Conservation (phyloP, 805 yeast species). For the Monosporozyma servazzii region DNA sequence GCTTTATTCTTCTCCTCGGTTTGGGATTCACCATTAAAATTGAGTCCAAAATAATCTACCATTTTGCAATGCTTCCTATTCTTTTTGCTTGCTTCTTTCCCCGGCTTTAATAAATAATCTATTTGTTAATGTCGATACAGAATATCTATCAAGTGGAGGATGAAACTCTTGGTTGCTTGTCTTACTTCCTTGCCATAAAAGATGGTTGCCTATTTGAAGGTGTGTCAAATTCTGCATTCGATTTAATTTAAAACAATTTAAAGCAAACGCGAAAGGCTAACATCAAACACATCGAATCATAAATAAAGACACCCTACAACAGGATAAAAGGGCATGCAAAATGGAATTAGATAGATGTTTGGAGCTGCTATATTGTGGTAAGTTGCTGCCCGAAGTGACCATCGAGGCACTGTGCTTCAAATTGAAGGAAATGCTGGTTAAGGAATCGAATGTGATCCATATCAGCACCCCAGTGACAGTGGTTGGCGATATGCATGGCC, state of each 20-base stretch:
- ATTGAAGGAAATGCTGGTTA: conserved; percentile 68
- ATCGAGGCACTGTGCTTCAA: conserved; percentile 67
- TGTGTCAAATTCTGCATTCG: background rate
- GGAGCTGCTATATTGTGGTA: conserved; percentile 53
- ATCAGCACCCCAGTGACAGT: conserved; percentile 82
- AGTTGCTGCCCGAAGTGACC: conserved; percentile 61
- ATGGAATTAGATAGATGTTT: conserved; percentile 62
- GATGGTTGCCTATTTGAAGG: background rate
- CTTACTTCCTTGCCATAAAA: background rate
- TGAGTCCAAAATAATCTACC: background rate
- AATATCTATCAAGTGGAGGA: background rate
- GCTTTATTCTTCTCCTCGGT: background rate
- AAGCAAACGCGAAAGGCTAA: background rate
- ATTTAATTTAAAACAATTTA: background rate
- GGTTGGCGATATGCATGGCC: conserved; percentile 97
- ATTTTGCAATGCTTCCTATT: background rate
- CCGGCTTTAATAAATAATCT: background rate
- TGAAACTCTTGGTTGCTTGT: background rate
- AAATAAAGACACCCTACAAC: background rate
- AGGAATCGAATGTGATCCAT: conserved; percentile 81
- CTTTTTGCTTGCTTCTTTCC: background rate
- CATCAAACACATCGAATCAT: background rate
- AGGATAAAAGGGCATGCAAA: background rate
- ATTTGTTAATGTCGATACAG: background rate
- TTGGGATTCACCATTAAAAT: background rate